Conservation (phyloP, 2,329 filamentous ascomycete genomes). For the Escovopsis sp. region DNA sequence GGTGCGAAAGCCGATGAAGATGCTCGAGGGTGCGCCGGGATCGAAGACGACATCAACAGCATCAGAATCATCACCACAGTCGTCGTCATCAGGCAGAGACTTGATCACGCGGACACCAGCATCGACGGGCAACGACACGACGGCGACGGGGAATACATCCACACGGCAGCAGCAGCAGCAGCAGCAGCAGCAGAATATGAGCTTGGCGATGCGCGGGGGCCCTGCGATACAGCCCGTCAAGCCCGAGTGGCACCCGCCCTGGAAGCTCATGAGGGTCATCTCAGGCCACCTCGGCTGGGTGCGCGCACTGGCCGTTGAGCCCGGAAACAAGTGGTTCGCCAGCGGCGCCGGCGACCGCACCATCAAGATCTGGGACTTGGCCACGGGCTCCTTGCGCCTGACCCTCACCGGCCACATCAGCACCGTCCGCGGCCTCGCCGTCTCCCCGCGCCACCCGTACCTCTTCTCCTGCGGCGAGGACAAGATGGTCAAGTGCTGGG, state of each 20-base stretch:
- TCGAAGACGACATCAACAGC: slow-evolving; percentile 19
- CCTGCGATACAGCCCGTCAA: slow-evolving; percentile 33
- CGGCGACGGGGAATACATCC: too few relatives aligned
- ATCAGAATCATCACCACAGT: too few relatives aligned
- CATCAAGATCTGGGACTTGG: slow-evolving; percentile 98
- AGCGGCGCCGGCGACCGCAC: slow-evolving; percentile 89
- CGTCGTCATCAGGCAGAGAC: too few relatives aligned
- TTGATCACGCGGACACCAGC: too few relatives aligned
- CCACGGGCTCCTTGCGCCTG: slow-evolving; percentile 66
- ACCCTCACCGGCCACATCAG: slow-evolving; percentile 92
- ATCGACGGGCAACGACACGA: slow-evolving; percentile 3
- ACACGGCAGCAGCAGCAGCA: too few relatives aligned
- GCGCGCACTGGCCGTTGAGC: slow-evolving; percentile 74
- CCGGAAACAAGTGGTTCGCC: slow-evolving; percentile 94
- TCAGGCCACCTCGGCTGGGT: slow-evolving; percentile 96
- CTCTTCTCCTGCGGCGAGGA: slow-evolving; percentile 96
- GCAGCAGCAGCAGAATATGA: slow-evolving; percentile 18
- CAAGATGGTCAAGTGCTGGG: slow-evolving; percentile 99
- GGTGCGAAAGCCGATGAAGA: slow-evolving; percentile 15
- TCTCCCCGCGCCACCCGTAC: slow-evolving; percentile 88
- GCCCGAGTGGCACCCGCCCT: slow-evolving; percentile 93
- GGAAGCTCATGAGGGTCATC: slow-evolving; percentile 97
- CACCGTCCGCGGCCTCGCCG: slow-evolving; percentile 78
- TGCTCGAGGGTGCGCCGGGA: slow-evolving; percentile 21
- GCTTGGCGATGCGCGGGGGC: slow-evolving; percentile 15